These are phyloP conservation scores for Coix lacrymajobi DNA, from an alignment of 176 grass and related monocot species.

Conservation along the genomic window DNA sequence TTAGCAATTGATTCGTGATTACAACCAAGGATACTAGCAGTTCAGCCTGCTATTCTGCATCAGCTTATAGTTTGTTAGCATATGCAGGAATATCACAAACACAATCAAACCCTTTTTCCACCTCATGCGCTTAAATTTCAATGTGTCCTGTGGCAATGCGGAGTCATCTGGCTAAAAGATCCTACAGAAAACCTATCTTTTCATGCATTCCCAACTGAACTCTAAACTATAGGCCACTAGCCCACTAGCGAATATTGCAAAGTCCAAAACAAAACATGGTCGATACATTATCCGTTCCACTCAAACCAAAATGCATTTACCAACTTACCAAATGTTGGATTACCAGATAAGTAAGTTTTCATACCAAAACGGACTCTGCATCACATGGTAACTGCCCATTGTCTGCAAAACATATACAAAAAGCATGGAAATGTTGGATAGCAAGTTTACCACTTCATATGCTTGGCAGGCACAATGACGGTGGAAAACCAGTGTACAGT, in stretches of 20 bases:
- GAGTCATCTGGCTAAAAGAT: not conserved
- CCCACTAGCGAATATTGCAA: not conserved
- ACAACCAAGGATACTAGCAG: not conserved
- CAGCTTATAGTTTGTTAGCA: not conserved
- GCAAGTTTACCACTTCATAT: slow-evolving; percentile 25
- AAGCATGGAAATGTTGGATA: not conserved
- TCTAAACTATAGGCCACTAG: not conserved
- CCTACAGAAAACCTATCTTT: not conserved
- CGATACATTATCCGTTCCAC: not conserved
- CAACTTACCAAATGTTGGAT: not conserved
- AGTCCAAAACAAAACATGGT: not conserved
- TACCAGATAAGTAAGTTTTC: not conserved
- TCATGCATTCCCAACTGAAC: not conserved
- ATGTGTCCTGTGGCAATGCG: not conserved
- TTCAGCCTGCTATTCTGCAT: not conserved
- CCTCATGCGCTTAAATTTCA: not conserved
- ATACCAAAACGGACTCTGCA: not conserved
- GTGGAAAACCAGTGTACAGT: slow-evolving; percentile 26
- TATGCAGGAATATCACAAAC: not conserved
- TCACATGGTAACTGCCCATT: not conserved
- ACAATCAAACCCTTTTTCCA: not conserved
- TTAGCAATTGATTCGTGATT: not conserved
- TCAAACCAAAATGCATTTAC: not conserved
- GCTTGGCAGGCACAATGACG: slow-evolving; percentile 13
- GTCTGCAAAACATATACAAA: not conserved